phyloP scores from a whole-genome alignment of 352 stramenopile genomes.

The Poterioochromonas sp. region DNA sequence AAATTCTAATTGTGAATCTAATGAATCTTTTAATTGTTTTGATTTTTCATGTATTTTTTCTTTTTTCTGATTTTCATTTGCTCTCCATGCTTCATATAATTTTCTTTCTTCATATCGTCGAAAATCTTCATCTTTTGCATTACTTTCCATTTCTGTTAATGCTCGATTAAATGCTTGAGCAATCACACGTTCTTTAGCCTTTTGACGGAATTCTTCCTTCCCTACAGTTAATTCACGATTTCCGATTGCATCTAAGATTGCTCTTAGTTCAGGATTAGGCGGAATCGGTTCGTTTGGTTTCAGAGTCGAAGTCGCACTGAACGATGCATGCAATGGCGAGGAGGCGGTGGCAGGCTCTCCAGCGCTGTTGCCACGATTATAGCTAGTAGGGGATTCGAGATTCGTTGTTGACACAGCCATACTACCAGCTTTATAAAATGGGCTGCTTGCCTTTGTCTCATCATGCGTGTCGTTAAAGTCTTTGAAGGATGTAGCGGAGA shows the following conservation, averaged over 20 bases:
- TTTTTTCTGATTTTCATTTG: neutral
- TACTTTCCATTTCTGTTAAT: neutral
- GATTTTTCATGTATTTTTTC: neutral
- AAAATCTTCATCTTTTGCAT: neutral
- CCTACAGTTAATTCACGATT: neutral
- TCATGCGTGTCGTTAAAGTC: no score
- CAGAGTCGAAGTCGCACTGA: no score
- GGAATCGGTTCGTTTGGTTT: no score
- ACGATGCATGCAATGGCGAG: no score
- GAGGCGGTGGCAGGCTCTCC: no score
- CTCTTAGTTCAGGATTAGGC: neutral
- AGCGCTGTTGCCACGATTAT: no score
- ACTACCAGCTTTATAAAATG: no score
- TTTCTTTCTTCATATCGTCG: neutral
- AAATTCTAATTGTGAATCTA: neutral
- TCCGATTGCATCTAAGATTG: neutral
- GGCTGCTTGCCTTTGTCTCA: no score
- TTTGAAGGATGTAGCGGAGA: no score
- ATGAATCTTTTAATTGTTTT: neutral
- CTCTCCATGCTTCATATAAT: neutral
- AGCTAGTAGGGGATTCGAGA: no score
- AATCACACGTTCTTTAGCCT: neutral
- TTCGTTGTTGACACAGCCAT: no score
- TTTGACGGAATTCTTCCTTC: neutral
- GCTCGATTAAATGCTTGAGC: conserved; percentile 22